These are phyloP conservation scores for Cercospora nicotianae DNA, from an alignment of 2,329 filamentous ascomycete species.

Conservation along the genomic window DNA sequence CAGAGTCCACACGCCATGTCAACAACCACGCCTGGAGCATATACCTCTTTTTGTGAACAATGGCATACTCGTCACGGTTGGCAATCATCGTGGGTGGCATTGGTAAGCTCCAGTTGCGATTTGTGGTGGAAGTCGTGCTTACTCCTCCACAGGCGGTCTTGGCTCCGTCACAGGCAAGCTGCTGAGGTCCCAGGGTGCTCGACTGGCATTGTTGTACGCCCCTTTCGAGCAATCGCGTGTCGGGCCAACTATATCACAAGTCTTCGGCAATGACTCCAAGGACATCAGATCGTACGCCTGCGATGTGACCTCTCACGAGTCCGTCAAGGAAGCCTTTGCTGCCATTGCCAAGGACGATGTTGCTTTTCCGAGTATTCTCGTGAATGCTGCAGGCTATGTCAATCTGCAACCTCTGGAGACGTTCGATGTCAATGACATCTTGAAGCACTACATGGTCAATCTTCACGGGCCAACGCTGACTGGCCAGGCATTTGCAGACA, in stretches of 20 bases:
- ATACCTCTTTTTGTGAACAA: background rate
- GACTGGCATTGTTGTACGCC: constrained; percentile 49
- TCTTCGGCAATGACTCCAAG: constrained; percentile 37
- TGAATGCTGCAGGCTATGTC: constrained; percentile 45
- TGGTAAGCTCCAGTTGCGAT: constrained; percentile 34
- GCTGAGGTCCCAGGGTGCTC: constrained; percentile 45
- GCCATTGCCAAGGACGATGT: constrained; percentile 28
- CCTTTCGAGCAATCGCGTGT: constrained; percentile 47
- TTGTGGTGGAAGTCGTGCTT: background rate
- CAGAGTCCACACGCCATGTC: background rate
- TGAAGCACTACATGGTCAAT: constrained; percentile 49
- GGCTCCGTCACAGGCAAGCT: constrained; percentile 47
- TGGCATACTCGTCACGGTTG: constrained; percentile 42
- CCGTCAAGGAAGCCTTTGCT: constrained; percentile 36
- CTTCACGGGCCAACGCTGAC: constrained; percentile 49
- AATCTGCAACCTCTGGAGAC: constrained; percentile 47
- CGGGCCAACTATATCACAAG: constrained; percentile 40
- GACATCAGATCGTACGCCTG: constrained; percentile 37
- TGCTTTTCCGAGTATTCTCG: constrained; percentile 38
- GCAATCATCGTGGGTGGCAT: constrained; percentile 48
- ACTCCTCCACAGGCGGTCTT: constrained; percentile 40
- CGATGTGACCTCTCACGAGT: constrained; percentile 38
- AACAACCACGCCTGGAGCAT: background rate
- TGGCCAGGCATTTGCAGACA: constrained; percentile 47
- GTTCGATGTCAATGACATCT: constrained; percentile 46